A percentile compares a stretch with the other conserved stretches of the same genome.
phyloP scores from a whole-genome alignment of 2,329 filamentous ascomycete species.

The Amesomyces nigricolor region DNA sequence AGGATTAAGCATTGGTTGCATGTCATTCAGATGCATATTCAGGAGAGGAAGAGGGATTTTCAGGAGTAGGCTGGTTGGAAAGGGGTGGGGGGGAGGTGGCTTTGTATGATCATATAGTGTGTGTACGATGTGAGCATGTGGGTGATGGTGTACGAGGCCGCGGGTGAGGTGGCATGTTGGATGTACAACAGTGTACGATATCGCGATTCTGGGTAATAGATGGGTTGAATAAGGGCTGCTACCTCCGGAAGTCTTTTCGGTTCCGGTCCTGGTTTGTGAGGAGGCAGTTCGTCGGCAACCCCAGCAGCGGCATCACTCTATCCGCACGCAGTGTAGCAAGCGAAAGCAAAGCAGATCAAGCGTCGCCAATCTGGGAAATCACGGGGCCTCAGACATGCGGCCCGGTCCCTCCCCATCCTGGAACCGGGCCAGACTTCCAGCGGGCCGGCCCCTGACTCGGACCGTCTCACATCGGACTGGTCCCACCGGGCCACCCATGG shows the following conservation, averaged over 20 bases:
- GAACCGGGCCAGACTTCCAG: not conserved
- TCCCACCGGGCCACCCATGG: constrained; percentile 9
- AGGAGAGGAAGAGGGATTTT: constrained; percentile 5
- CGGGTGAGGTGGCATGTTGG: not conserved
- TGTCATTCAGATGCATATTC: constrained; percentile 16
- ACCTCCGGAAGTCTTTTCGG: no score
- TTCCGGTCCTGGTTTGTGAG: no score
- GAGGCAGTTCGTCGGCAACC: no score
- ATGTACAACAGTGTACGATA: constrained; percentile 10
- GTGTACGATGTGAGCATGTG: not conserved
- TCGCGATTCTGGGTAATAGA: constrained; percentile 7
- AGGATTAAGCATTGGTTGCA: constrained; percentile 27
- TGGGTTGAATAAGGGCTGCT: not conserved
- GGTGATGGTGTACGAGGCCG: not conserved
- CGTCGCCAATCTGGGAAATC: not conserved
- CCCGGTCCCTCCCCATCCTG: not conserved
- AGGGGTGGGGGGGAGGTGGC: not conserved
- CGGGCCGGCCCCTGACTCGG: constrained; percentile 9
- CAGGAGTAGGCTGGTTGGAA: not conserved
- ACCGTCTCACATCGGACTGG: constrained; percentile 10
- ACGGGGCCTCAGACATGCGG: not conserved
- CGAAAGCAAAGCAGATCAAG: not conserved
- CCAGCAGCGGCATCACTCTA: no score
- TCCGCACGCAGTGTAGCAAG: not conserved
- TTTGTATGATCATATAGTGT: no score